phyloP scores from a whole-genome alignment of 2,329 filamentous ascomycete genomes.

The Colletotrichum brevisporum region DNA sequence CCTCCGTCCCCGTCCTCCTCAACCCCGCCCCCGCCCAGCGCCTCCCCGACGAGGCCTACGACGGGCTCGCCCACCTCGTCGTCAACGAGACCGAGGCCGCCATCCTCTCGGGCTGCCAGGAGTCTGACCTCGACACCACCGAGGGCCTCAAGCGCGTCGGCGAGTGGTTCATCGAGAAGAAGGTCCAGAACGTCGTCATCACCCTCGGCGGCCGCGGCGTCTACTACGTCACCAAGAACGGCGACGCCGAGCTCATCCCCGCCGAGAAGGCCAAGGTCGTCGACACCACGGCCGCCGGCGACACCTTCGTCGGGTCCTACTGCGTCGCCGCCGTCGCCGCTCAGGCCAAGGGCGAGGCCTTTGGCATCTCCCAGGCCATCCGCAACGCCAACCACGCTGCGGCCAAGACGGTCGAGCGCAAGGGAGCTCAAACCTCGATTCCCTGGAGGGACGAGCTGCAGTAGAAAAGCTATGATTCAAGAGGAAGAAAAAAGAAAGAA shows the following conservation, averaged over 20 bases:
- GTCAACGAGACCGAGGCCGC: slow-evolving; percentile 93
- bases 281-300: slow-evolving; percentile 94
- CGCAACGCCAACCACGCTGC: slow-evolving; percentile 66
- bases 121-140: slow-evolving; percentile 63
- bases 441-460: slow-evolving; percentile 59
- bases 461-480: slow-evolving; percentile 3
- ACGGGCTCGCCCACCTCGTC: slow-evolving; percentile 81
- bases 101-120: slow-evolving; percentile 73
- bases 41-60: slow-evolving; percentile 77
- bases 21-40: slow-evolving; percentile 86
- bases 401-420: slow-evolving; percentile 57
- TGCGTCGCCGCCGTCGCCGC: slow-evolving; percentile 77
- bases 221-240: slow-evolving; percentile 69
- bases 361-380: slow-evolving; percentile 70
- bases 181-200: slow-evolving; percentile 83
- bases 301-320: slow-evolving; percentile 94
- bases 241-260: slow-evolving; percentile 63
- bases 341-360: slow-evolving; percentile 47
- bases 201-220: slow-evolving; percentile 88
- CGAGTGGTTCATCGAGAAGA: slow-evolving; percentile 73
- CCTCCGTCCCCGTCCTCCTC: slow-evolving; percentile 76
- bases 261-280: slow-evolving; percentile 83
- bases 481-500: slow-evolving; percentile 15
- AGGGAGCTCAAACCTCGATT: slow-evolving; percentile 60
- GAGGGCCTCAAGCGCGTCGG: slow-evolving; percentile 64